Conservation (phyloP, 2,329 filamentous ascomycete species). For the Keithomyces neogunnii region DNA sequence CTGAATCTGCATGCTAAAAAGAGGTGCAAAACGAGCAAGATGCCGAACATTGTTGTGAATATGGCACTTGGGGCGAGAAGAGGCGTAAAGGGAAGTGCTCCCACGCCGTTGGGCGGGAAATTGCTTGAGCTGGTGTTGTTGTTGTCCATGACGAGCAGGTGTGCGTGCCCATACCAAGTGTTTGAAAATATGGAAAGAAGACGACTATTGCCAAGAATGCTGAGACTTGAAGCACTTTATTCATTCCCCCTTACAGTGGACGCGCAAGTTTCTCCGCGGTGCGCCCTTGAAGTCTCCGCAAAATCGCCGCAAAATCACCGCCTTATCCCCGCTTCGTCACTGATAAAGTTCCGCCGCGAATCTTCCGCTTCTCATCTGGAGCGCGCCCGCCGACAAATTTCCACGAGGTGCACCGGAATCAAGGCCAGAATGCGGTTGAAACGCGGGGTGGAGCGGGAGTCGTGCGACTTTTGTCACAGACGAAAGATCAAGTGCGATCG, state of each 20-base stretch:
- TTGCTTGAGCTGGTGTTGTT: background rate
- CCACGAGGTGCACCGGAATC: background rate
- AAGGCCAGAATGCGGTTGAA: conserved; percentile 7
- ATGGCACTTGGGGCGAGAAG: conserved; percentile 6
- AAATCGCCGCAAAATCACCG: background rate
- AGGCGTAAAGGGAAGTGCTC: conserved; percentile 9
- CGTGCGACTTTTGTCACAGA: conserved; percentile 8
- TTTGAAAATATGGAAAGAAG: no score
- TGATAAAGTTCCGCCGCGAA: background rate
- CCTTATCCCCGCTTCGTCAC: no score
- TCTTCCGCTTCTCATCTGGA: background rate
- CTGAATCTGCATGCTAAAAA: conserved; percentile 6
- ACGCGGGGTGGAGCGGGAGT: conserved; percentile 6
- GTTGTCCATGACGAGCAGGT: background rate
- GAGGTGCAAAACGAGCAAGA: conserved; percentile 2
- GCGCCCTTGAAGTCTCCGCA: background rate
- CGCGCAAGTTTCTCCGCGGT: no score
- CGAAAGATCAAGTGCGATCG: conserved; percentile 19
- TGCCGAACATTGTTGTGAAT: conserved; percentile 6
- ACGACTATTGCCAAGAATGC: no score
- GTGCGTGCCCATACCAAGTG: no score
- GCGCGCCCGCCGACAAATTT: background rate
- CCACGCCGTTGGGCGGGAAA: conserved; percentile 9
- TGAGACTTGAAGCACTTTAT: no score
- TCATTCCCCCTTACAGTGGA: background rate